Evolutionary conservation across 495 filamentous ascomycete genomes (phyloP), one percentile per base, ranked within the genome.

Genomic region (Lasiosphaeris hirsuta): DNA sequence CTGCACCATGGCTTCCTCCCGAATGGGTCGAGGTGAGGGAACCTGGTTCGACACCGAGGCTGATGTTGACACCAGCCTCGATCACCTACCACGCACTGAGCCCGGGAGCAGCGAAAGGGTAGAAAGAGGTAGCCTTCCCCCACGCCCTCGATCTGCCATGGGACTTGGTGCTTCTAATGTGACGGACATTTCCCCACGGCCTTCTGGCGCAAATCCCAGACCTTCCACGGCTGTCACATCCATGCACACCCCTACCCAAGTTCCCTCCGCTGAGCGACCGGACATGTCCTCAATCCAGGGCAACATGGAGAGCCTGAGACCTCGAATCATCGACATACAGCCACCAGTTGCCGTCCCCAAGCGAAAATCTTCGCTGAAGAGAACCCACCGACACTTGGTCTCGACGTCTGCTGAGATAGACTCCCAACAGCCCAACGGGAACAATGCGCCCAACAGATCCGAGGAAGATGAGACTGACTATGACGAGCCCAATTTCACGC

Each of bases 11-110:
- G 33, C 45, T 0, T 60, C 64, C 6, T 54, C 55, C 14, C 33
- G 38, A 45, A 18, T 51, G 34, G 10, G 18, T 50, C 54, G n/a
- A 7, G 30, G 18, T 57, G 51, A 64, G 9, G 55, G 65, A 36
- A 71, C 63, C 15, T 76, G 73, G 73, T 69, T 65, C 35, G 70
- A 74, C 39, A 61, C 60, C 17, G 69, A 75, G 7, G 49, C 33
- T n/a, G 68, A 68, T 10, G 42, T 46, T 7, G 48, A 53, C 18
- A 18, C 49, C 10, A 35, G 39, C 34, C 1, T 17, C 10, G 56
- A 58, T 13, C 43, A 30, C 13, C 44, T 13, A 13, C 18, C 40
- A 13, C 14, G 40, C 34, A 23, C 41, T 7, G 40, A 37, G 3
- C 35, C 51, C 13, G 35, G 6, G 4, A 50, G 19, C 39, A 19